Percentiles rank a stretch among this genome's conserved stretches.
phyloP scores from a whole-genome alignment of 305 asterid species.

The Fraxinus velutina region DNA sequence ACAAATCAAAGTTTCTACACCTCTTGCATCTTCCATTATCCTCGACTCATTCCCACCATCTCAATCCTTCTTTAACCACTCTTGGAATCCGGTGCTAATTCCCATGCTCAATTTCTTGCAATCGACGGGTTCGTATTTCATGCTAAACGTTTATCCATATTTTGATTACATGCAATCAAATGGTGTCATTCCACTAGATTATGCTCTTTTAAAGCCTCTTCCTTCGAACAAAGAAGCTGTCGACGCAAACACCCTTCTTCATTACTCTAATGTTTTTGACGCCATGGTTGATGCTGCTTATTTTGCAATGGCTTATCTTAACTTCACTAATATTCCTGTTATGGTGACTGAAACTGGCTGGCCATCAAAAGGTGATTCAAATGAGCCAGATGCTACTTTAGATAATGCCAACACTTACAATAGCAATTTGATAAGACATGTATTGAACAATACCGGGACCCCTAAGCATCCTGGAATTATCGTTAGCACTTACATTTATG shows the following conservation, averaged over 20 bases:
- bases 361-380: conserved; percentile 74
- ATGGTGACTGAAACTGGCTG: conserved; percentile 81
- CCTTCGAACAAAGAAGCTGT: conserved; percentile 72
- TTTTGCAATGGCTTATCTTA: conserved; percentile 67
- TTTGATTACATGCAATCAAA: conserved; percentile 62
- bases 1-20: conserved; percentile 72
- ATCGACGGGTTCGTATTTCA: conserved; percentile 58
- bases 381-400: conserved; percentile 73
- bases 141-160: conserved; percentile 81
- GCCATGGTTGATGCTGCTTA: conserved; percentile 85
- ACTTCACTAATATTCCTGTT: conserved; percentile 71
- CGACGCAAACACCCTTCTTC: conserved; percentile 76
- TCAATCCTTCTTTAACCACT: conserved; percentile 79
- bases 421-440: conserved; percentile 68
- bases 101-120: conserved; percentile 67
- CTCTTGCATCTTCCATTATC: conserved; percentile 68
- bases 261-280: conserved; percentile 70
- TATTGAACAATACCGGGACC: conserved; percentile 68
- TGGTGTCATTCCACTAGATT: conserved; percentile 79
- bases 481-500: conserved; percentile 68
- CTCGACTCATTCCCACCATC: conserved; percentile 83
- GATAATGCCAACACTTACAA: conserved; percentile 82
- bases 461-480: conserved; percentile 71
- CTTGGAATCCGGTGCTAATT: conserved; percentile 52
- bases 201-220: conserved; percentile 75